Percentiles rank a stretch among this genome's conserved stretches.
These are phyloP conservation scores for Fraxinus greggii DNA, from an alignment of 305 asterid genomes.

Conservation along the genomic window DNA sequence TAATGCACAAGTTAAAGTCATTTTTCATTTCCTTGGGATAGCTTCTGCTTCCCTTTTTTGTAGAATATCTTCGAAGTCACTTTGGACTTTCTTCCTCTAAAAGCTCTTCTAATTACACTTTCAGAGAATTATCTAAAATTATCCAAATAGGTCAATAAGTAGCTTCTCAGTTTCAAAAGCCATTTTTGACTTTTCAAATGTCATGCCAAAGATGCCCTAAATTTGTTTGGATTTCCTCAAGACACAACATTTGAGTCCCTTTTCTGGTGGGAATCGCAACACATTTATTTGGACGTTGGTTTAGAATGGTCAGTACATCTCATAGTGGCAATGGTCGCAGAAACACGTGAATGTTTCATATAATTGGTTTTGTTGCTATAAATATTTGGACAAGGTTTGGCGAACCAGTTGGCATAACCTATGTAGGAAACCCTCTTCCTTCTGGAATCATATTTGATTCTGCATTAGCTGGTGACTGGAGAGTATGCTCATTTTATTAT, in stretches of 20 bases:
- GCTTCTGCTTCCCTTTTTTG: neutral
- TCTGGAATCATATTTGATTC: neutral
- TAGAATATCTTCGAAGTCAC: neutral
- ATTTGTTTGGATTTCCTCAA: neutral
- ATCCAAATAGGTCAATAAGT: neutral
- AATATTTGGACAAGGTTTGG: neutral
- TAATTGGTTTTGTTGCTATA: neutral
- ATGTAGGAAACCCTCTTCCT: neutral
- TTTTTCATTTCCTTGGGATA: slow-evolving; percentile 1
- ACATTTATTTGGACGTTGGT: too few species aligned
- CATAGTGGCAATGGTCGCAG: neutral
- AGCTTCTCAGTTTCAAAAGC: neutral
- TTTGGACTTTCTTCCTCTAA: neutral
- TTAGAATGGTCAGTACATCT: too few species aligned
- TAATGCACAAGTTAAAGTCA: neutral
- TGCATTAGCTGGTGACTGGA: neutral
- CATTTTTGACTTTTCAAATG: neutral
- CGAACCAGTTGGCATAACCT: neutral
- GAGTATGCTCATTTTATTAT: neutral
- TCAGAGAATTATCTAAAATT: neutral
- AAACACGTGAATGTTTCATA: neutral
- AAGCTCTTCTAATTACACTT: neutral
- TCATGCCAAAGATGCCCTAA: neutral
- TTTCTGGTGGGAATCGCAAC: too few species aligned
- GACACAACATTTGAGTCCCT: slow-evolving; percentile 1